phyloP scores from a whole-genome alignment of 2,329 filamentous ascomycete species.

The Didymella lethalis region DNA sequence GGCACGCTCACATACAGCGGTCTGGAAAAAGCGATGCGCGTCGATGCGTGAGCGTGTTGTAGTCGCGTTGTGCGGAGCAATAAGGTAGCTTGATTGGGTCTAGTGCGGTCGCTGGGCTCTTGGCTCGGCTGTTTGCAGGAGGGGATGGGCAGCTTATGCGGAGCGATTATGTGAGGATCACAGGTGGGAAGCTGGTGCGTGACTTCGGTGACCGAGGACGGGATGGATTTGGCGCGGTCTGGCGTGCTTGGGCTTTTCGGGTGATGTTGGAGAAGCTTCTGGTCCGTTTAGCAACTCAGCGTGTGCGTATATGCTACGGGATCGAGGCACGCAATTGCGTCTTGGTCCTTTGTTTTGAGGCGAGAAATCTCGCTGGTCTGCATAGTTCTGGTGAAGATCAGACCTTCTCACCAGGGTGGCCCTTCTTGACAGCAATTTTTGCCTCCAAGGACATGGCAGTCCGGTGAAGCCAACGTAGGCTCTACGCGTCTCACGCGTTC shows the following conservation, averaged over 20 bases:
- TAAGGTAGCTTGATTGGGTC: constrained; percentile 7
- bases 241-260: background rate
- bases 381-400: constrained; percentile 3
- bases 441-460: constrained; percentile 1
- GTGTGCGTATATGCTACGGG: constrained; percentile 3
- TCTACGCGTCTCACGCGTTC: constrained; percentile 36
- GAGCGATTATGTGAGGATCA: constrained; percentile 14
- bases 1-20: too few relatives aligned
- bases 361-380: constrained; percentile 2
- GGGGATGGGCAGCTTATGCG: constrained; percentile 16
- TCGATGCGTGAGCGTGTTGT: constrained; percentile 13
- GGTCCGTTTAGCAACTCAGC: constrained; percentile 10
- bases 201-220: constrained; percentile 6
- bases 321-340: constrained; percentile 6
- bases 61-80: constrained; percentile 16
- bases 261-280: constrained; percentile 2
- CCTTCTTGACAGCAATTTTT: constrained; percentile 10
- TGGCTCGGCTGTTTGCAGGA: constrained; percentile 16
- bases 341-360: constrained; percentile 7
- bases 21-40: constrained; percentile 8
- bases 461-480: constrained; percentile 1
- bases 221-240: background rate
- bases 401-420: constrained; percentile 1
- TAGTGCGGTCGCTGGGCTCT: background rate
- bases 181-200: constrained; percentile 7